Percentiles rank a stretch among this genome's conserved stretches.
These are phyloP conservation scores for Zygosaccharomyces rouxii DNA, from an alignment of 805 yeast genomes.

Conservation along the genomic window DNA sequence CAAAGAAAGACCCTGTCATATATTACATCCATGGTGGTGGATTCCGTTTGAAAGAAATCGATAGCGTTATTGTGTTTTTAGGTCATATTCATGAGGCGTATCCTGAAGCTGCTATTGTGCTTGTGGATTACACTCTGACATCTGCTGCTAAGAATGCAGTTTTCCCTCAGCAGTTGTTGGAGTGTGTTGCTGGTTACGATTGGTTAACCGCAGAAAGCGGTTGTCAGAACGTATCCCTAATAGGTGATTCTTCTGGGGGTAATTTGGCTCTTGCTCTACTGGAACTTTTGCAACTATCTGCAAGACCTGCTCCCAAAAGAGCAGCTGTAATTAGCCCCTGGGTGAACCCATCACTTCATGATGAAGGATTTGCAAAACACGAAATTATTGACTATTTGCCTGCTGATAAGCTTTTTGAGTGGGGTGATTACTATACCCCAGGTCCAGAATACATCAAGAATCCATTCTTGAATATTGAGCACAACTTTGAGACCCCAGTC, in stretches of 20 bases:
- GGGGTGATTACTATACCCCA: slow-evolving; percentile 8
- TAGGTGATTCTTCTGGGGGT: slow-evolving; percentile 33
- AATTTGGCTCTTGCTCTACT: slow-evolving; percentile 19
- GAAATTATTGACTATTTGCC: slow-evolving; percentile 10
- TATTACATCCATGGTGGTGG: slow-evolving; percentile 31
- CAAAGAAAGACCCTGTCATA: slow-evolving; percentile 17
- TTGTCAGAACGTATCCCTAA: slow-evolving; percentile 14
- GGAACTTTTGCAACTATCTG: slow-evolving; percentile 8
- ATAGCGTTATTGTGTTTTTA: slow-evolving; percentile 15
- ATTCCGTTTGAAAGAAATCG: slow-evolving; percentile 19
- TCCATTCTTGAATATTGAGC: slow-evolving; percentile 20
- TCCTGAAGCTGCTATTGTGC: slow-evolving; percentile 17
- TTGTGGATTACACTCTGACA: slow-evolving; percentile 22
- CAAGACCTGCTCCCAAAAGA: slow-evolving; percentile 15
- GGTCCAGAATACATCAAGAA: slow-evolving; percentile 2
- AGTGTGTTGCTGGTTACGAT: slow-evolving; percentile 14
- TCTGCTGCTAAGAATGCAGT: slow-evolving; percentile 6
- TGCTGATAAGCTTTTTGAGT: slow-evolving; percentile 11
- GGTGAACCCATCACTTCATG: slow-evolving; percentile 20
- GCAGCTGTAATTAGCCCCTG: slow-evolving; percentile 28
- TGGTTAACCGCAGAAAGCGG: slow-evolving; percentile 7
- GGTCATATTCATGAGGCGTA: slow-evolving; percentile 12
- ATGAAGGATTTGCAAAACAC: slow-evolving; percentile 6
- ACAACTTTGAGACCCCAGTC: slow-evolving; percentile 12
- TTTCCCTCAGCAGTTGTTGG: slow-evolving; percentile 18